Evolutionary conservation across 208 protist species (phyloP), one percentile per base, ranked within the genome.

Genomic region (Acanthamoeba royreba): DNA sequence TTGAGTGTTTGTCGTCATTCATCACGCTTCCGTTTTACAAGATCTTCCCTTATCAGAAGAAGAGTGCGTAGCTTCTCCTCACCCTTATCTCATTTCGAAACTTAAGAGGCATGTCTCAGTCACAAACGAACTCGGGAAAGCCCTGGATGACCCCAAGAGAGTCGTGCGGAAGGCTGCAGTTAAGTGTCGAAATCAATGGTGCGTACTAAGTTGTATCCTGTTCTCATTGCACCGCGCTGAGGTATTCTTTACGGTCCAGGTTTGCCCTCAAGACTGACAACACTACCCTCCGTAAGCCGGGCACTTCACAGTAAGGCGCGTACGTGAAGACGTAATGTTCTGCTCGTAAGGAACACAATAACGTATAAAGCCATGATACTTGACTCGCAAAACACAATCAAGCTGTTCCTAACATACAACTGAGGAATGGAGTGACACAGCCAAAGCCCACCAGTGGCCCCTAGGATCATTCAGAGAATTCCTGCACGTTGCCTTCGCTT

Each of bases 141-240:
- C 83, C 19, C 33, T 90, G 83, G 83, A 90, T n/a, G 83, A 90
- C 31, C 83, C 52, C 83, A 90, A 90, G 53, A 4, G 83, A 25
- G 53, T 42, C 49, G 83, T 90, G 38, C 83, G 83, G 22, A 38
- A 43, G 83, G 49, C 83, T 42, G 83, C 83, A 17, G 83, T 90
- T n/a, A 58, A 46, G 19, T 90, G 83, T n/a, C 83, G 83, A 45
- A 90, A 66, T 52, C 33, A 42, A n/a, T 90, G 83, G 83, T 88
- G 43, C 43, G 46, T 77, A 28, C 35, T 85, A 13, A 38, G 43
- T 13, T 85, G 3, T 17, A 55, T 35, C 4, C 74, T 35, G 13
- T 11, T 42, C 0, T n/a, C 4, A n/a, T n/a, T n/a, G n/a, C n/a
- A n/a, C n/a, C n/a, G 11, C 61, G 28, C 61, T 15, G 2, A 33